Conservation (phyloP, 352 stramenopile species). For the Pythium oligandrum region DNA sequence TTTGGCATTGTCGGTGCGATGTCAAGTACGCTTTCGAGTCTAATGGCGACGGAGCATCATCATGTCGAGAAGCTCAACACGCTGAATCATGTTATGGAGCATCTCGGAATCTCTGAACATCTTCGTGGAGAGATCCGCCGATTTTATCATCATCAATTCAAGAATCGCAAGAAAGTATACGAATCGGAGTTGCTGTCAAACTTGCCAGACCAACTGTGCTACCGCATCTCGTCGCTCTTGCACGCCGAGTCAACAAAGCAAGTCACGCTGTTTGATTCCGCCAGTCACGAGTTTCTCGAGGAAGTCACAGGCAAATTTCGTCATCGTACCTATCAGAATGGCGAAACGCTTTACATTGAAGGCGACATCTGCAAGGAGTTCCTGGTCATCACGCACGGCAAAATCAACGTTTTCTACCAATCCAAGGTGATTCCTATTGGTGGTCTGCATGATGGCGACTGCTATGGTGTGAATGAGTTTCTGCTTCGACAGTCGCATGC, state of each 20-base stretch:
- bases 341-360: slow-evolving; percentile 62
- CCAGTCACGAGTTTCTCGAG: slow-evolving; percentile 64
- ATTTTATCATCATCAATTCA: slow-evolving; percentile 73
- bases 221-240: slow-evolving; percentile 66
- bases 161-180: slow-evolving; percentile 51
- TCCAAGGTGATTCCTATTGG: slow-evolving; percentile 40
- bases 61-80: slow-evolving; percentile 67
- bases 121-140: slow-evolving; percentile 58
- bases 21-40: slow-evolving; percentile 73
- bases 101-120: slow-evolving; percentile 43
- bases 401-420: slow-evolving; percentile 62
- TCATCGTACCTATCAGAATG: slow-evolving; percentile 63
- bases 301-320: slow-evolving; percentile 80
- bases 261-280: slow-evolving; percentile 53
- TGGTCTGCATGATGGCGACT: slow-evolving; percentile 56
- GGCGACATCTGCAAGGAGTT: slow-evolving; percentile 71
- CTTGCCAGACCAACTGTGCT: slow-evolving; percentile 67
- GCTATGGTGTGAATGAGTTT: slow-evolving; percentile 67
- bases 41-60: slow-evolving; percentile 53
- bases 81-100: slow-evolving; percentile 59
- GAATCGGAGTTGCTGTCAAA: slow-evolving; percentile 64
- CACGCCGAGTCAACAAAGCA: slow-evolving; percentile 54
- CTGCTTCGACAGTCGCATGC: slow-evolving; percentile 38
- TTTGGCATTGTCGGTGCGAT: slow-evolving; percentile 76
- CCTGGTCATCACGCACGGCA: slow-evolving; percentile 51